Conservation (phyloP, 148 eudicot genomes). For the Camellia sinensis region DNA sequence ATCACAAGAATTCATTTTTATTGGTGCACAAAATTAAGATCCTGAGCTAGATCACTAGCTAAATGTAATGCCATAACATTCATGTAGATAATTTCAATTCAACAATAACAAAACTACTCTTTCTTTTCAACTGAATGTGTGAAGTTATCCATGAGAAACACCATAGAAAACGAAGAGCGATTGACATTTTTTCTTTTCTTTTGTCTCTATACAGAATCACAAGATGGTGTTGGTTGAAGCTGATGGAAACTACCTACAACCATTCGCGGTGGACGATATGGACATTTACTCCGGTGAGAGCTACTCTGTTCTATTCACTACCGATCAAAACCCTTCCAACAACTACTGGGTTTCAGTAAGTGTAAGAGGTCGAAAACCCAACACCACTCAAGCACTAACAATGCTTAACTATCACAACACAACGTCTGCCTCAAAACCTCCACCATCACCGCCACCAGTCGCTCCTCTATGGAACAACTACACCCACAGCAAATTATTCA, state of each 20-base stretch:
- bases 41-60: no score
- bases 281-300: constrained; percentile 95
- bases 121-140: no score
- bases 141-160: no score
- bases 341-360: constrained; percentile 79
- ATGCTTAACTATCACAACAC: constrained; percentile 45
- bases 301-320: constrained; percentile 67
- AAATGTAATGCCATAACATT: no score
- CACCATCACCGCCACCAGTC: constrained; percentile 46
- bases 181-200: not conserved
- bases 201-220: constrained; percentile 45
- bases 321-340: constrained; percentile 49
- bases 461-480: constrained; percentile 67
- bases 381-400: constrained; percentile 70
- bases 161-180: no score
- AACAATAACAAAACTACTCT: no score
- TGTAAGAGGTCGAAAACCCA: constrained; percentile 65
- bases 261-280: constrained; percentile 50
- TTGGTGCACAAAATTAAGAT: no score
- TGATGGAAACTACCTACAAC: constrained; percentile 75
- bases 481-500: constrained; percentile 49
- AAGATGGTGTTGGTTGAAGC: constrained; percentile 81
- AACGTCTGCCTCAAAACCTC: constrained; percentile 37
- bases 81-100: no score
- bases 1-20: no score